Base-by-base conservation (phyloP, 148 eudicot genomes). In the Rhododendron griersonianum region DNA sequence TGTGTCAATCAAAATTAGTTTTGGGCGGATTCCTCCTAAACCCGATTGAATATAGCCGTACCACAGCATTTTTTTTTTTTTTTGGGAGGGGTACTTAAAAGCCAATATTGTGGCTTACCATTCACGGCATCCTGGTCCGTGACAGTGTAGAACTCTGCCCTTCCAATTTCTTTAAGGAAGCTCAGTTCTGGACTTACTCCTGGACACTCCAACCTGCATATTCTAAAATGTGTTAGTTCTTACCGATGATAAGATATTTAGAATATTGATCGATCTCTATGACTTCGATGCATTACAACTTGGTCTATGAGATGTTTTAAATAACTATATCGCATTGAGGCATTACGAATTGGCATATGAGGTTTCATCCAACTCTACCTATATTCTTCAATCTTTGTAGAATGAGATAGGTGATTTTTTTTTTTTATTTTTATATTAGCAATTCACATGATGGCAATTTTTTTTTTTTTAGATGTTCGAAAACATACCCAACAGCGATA, bases 171-270 rank as follows among this genome's bases (percentile, higher is more conserved):
- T 82, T 91, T 95, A 0, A 95, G 92, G 86, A 91, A 93, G 87
- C 99, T 95, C 74, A 92, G 91, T 86, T 96, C 94, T 16, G 99
- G 98, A 61, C 98, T 90, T 33, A 96, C 99, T 16, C 92, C 96
- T 3, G 99, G 98, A 83, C 89, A 95, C 61, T 96, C 96, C 88
- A 96, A 86, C 84, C 98, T 96, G 90, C 76, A 85, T 28, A 19
- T 11, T 9, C 5, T 74, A 14, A 53, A 1, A 45, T 28, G 61
- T 45, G 48, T 75, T 39, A 75, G n/a, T 75, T 37, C 47, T 2
- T 23, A 37, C 19, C 2, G 10, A 75, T 37, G 44, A 74, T 33
- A 5, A 35, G 16, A 4, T 28, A n/a, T 25, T n/a, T n/a, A 28
- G 33, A 61, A 23, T 45, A 45, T 45, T 1, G 11, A 47, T 47